Conservation (phyloP, 2,329 filamentous ascomycete species). For the Trichoderma endophyticum region DNA sequence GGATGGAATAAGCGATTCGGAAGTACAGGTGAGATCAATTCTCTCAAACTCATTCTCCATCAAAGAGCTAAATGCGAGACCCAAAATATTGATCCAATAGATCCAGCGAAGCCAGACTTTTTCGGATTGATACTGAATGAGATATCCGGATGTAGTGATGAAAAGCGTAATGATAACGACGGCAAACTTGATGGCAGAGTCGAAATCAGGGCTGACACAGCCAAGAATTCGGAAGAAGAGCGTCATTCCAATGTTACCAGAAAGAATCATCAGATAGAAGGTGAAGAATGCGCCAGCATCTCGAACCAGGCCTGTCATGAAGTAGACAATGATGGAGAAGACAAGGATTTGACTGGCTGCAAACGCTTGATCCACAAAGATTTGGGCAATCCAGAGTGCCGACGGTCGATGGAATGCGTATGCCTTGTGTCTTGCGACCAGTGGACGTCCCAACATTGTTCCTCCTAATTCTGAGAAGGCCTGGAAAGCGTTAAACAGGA, state of each 20-base stretch:
- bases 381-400: slow-evolving; percentile 79
- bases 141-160: slow-evolving; percentile 75
- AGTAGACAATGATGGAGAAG: slow-evolving; percentile 75
- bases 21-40: slow-evolving; percentile 65
- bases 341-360: slow-evolving; percentile 66
- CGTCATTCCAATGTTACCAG: slow-evolving; percentile 69
- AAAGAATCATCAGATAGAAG: slow-evolving; percentile 68
- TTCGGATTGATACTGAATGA: slow-evolving; percentile 74
- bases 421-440: slow-evolving; percentile 80
- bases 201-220: slow-evolving; percentile 74
- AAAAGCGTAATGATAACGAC: slow-evolving; percentile 78
- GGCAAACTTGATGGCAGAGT: slow-evolving; percentile 80
- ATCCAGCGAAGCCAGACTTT: slow-evolving; percentile 80
- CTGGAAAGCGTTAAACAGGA: slow-evolving; percentile 85
- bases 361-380: slow-evolving; percentile 74
- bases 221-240: slow-evolving; percentile 74
- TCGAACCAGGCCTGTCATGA: slow-evolving; percentile 68
- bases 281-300: slow-evolving; percentile 75
- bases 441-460: slow-evolving; percentile 71
- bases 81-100: slow-evolving; percentile 72
- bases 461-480: slow-evolving; percentile 74
- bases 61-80: slow-evolving; percentile 70
- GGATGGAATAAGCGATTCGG: slow-evolving; percentile 65
- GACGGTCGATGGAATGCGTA: slow-evolving; percentile 82
- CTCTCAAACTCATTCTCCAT: slow-evolving; percentile 85